A percentile compares a stretch with the other conserved stretches of the same genome.
Evolutionary conservation across 176 grass and related monocot species (phyloP).

Genomic region (Cenchrus americanus): DNA sequence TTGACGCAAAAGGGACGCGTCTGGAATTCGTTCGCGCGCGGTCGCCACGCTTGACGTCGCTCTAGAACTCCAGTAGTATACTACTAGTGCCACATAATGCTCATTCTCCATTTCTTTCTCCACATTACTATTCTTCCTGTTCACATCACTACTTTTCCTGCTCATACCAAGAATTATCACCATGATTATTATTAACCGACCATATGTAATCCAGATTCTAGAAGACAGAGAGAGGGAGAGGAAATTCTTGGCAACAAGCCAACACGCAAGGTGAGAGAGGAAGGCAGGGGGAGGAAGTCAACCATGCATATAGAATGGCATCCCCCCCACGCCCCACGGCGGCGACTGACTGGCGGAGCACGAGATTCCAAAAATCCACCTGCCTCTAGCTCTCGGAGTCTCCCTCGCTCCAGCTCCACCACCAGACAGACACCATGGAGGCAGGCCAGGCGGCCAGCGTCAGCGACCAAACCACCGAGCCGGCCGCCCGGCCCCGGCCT

Average conservation of each 20-base stretch:
- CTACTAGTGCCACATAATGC: not conserved
- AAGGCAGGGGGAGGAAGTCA: not conserved
- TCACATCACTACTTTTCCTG: not conserved
- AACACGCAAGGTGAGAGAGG: not conserved
- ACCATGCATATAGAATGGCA: not conserved
- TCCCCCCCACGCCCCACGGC: not conserved
- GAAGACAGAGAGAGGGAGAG: not conserved
- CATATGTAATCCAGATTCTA: not conserved
- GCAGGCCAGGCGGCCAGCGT: not conserved
- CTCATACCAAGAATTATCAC: too few species aligned
- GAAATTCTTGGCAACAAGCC: not conserved
- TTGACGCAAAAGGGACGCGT: not conserved
- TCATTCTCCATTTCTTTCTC: not conserved
- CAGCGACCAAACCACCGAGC: not conserved
- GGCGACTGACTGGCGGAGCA: conserved; percentile 9
- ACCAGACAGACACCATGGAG: not conserved
- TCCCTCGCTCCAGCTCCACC: not conserved
- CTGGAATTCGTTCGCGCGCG: not conserved
- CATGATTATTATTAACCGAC: not conserved
- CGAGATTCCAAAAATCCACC: conserved; percentile 29
- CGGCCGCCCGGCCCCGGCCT: not conserved
- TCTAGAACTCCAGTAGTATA: too few species aligned
- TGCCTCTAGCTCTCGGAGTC: not conserved
- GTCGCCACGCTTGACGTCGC: not conserved
- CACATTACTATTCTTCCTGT: not conserved